Conservation (phyloP, 2,329 filamentous ascomycete species). For the Fusarium setosum region DNA sequence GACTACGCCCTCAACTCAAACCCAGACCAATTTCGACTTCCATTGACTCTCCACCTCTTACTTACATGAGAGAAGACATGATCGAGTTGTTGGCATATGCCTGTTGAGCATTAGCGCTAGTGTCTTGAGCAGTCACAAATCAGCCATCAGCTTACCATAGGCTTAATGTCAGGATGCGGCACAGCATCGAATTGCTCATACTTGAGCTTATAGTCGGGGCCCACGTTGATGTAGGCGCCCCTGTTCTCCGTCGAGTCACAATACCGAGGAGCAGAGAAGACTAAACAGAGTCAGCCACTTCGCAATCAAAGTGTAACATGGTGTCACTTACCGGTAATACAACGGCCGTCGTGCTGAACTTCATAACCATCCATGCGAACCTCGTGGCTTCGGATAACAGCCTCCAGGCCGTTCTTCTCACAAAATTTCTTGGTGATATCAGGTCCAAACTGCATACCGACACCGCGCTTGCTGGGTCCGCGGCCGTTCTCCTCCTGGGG, state of each 20-base stretch:
- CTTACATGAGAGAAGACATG: conserved; percentile 79
- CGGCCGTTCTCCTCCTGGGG: conserved; percentile 87
- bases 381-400: conserved; percentile 96
- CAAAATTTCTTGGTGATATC: conserved; percentile 98
- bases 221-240: conserved; percentile 98
- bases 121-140: neutral
- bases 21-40: conserved; percentile 29
- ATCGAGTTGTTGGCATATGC: conserved; percentile 88
- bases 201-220: conserved; percentile 88
- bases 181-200: conserved; percentile 97
- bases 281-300: conserved; percentile 54
- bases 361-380: conserved; percentile 99
- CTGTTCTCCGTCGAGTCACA: conserved; percentile 98
- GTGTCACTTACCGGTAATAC: conserved; percentile 82
- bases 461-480: conserved; percentile 94
- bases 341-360: conserved; percentile 93
- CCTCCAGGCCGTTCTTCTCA: conserved; percentile 93
- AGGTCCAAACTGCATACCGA: conserved; percentile 95
- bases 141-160: conserved; percentile 73
- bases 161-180: conserved; percentile 93
- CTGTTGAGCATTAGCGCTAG: conserved; percentile 53
- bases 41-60: conserved; percentile 49
- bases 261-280: conserved; percentile 97
- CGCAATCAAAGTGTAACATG: neutral
- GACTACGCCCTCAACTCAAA: conserved; percentile 25